These are phyloP conservation scores for Pluteus cervinus DNA, from an alignment of 768 basidiomycete genomes.

Conservation along the genomic window DNA sequence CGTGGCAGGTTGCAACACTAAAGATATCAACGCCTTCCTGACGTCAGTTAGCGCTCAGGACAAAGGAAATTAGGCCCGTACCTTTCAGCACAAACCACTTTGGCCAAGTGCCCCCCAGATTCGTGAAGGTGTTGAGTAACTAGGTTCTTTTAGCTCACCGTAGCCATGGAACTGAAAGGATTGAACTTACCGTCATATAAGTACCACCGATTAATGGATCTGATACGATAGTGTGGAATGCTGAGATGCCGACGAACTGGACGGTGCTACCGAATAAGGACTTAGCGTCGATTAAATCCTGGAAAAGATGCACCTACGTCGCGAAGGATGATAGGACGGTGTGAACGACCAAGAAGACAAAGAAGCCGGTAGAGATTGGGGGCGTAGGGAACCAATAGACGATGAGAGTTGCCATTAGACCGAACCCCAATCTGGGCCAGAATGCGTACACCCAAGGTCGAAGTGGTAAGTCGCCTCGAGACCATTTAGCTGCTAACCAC, in stretches of 20 bases:
- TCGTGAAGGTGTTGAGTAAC: conserved; percentile 93
- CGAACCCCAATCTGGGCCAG: conserved; percentile 79
- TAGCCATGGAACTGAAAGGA: neutral
- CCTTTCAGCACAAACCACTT: conserved; percentile 95
- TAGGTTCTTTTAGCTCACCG: conserved; percentile 23
- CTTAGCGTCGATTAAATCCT: neutral
- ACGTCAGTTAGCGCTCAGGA: neutral
- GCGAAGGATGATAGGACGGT: conserved; percentile 83
- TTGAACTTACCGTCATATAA: conserved; percentile 89
- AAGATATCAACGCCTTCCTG: conserved; percentile 77
- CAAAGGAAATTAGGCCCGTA: conserved; percentile 12
- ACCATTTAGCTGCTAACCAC: conserved; percentile 92
- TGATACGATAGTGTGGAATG: conserved; percentile 94
- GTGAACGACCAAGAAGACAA: conserved; percentile 71
- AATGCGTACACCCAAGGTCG: conserved; percentile 90
- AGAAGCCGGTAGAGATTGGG: conserved; percentile 71
- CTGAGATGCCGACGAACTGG: conserved; percentile 99
- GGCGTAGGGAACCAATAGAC: conserved; percentile 82
- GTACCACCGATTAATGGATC: conserved; percentile 98
- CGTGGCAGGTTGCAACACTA: conserved; percentile 76
- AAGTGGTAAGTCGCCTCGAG: conserved; percentile 69
- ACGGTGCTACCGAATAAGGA: conserved; percentile 57
- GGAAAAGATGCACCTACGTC: conserved; percentile 45
- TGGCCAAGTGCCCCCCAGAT: conserved; percentile 98
- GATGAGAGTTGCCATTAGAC: conserved; percentile 64